A percentile compares a stretch with the other conserved stretches of the same genome.
Conservation (phyloP, 345 rosid genomes). For the Citrus unshiu region DNA sequence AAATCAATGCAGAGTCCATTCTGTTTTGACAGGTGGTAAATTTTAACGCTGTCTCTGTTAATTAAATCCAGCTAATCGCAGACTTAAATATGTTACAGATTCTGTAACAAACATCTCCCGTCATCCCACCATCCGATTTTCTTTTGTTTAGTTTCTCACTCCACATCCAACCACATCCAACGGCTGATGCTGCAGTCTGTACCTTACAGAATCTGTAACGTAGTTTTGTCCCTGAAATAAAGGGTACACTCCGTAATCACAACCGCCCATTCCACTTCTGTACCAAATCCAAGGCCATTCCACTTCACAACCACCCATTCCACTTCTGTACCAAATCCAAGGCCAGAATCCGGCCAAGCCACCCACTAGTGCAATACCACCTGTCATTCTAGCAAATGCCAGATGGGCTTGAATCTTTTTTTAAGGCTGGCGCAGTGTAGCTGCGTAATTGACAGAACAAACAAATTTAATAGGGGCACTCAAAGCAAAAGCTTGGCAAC, state of each 20-base stretch:
- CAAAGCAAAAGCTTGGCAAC: background rate
- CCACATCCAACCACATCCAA: no score
- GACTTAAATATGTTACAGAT: no score
- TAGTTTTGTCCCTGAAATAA: no score
- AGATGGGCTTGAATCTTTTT: background rate
- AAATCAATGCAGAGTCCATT: background rate
- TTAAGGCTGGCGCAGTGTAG: background rate
- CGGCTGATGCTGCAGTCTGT: no score
- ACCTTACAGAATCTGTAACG: no score
- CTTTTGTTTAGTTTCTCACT: no score
- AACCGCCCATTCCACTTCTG: no score
- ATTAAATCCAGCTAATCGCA: background rate
- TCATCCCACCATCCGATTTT: no score
- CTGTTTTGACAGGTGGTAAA: background rate
- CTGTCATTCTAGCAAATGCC: background rate
- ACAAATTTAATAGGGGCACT: background rate
- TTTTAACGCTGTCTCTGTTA: background rate
- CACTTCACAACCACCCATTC: no score
- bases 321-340: background rate
- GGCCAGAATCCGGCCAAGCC: background rate
- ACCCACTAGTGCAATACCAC: background rate
- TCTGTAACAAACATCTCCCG: no score
- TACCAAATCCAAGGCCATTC: no score
- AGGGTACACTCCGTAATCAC: background rate
- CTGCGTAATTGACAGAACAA: background rate